These are phyloP conservation scores for Andrographis paniculata DNA, from an alignment of 305 asterid species.

Conservation along the genomic window DNA sequence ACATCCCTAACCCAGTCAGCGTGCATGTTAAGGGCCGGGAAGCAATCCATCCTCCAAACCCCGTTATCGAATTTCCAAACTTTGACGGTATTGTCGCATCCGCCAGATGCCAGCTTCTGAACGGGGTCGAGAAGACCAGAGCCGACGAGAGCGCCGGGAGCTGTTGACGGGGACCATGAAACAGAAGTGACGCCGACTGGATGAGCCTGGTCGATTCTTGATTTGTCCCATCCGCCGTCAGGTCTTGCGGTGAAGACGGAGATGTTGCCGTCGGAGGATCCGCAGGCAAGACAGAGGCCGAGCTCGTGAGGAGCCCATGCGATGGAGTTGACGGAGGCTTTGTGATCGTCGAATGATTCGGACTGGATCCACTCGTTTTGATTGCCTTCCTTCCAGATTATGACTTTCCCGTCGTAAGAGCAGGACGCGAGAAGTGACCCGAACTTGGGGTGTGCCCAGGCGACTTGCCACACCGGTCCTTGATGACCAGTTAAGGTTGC, in stretches of 20 bases:
- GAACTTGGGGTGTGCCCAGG: slow-evolving; percentile 50
- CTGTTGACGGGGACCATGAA: slow-evolving; percentile 38
- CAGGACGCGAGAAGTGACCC: slow-evolving; percentile 44
- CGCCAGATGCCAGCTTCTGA: slow-evolving; percentile 41
- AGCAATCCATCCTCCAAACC: slow-evolving; percentile 38
- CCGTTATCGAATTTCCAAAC: slow-evolving; percentile 39
- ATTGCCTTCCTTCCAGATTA: slow-evolving; percentile 40
- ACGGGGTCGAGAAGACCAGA: slow-evolving; percentile 25
- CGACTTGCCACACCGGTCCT: slow-evolving; percentile 54
- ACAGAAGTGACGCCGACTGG: slow-evolving; percentile 44
- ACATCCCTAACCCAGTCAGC: slow-evolving; percentile 43
- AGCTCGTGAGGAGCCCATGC: slow-evolving; percentile 50
- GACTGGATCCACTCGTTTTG: slow-evolving; percentile 40
- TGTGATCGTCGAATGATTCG: slow-evolving; percentile 30
- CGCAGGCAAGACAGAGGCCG: slow-evolving; percentile 39
- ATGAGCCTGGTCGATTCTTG: slow-evolving; percentile 35
- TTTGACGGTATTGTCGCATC: slow-evolving; percentile 41
- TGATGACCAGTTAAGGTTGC: slow-evolving; percentile 42
- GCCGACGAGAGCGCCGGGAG: slow-evolving; percentile 35
- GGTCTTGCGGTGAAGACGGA: slow-evolving; percentile 29
- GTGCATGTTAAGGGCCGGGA: slow-evolving; percentile 39
- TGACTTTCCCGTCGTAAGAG: slow-evolving; percentile 37
- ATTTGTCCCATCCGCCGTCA: slow-evolving; percentile 37
- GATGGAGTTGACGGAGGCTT: slow-evolving; percentile 37
- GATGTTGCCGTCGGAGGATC: slow-evolving; percentile 43